Percentiles rank a stretch among this genome's conserved stretches.
Conservation (phyloP, 139 green algal genomes). For the Coccomyxa sp. region DNA sequence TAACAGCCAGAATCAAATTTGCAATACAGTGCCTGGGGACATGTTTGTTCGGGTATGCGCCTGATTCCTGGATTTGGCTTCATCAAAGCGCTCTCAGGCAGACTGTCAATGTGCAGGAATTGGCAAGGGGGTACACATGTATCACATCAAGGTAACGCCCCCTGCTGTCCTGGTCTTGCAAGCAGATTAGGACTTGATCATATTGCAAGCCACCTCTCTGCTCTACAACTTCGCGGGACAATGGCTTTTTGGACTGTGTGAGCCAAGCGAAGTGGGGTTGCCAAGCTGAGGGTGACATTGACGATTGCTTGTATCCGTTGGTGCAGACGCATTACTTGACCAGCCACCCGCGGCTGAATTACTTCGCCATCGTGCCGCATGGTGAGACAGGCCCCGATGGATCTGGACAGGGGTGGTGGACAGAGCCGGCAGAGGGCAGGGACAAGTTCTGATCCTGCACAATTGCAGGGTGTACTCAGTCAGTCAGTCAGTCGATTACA, state of each 20-base stretch:
- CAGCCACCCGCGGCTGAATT: constrained; percentile 66
- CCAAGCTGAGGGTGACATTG: neutral
- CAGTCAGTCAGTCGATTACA: no score
- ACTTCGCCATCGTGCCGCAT: constrained; percentile 70
- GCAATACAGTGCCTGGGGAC: no score
- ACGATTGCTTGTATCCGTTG: constrained; percentile 42
- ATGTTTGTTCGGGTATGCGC: neutral
- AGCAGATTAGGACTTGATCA: no score
- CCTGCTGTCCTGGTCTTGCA: neutral
- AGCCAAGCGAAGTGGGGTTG: neutral
- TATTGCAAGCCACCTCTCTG: no score
- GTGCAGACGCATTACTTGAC: constrained; percentile 94
- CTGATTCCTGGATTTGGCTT: neutral
- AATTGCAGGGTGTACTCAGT: no score
- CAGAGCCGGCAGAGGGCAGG: constrained; percentile 50
- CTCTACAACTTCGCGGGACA: neutral
- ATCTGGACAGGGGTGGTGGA: constrained; percentile 41
- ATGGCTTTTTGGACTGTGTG: neutral
- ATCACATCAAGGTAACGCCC: neutral
- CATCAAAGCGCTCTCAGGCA: neutral
- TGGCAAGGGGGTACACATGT: neutral
- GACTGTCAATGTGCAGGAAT: no score
- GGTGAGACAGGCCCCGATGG: constrained; percentile 23
- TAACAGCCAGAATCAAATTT: no score
- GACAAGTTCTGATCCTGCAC: neutral